Evolutionary conservation across 2,329 filamentous ascomycete species (phyloP), one percentile per base, ranked within the genome.

Genomic region (Myriosclerotinia curreyana): DNA sequence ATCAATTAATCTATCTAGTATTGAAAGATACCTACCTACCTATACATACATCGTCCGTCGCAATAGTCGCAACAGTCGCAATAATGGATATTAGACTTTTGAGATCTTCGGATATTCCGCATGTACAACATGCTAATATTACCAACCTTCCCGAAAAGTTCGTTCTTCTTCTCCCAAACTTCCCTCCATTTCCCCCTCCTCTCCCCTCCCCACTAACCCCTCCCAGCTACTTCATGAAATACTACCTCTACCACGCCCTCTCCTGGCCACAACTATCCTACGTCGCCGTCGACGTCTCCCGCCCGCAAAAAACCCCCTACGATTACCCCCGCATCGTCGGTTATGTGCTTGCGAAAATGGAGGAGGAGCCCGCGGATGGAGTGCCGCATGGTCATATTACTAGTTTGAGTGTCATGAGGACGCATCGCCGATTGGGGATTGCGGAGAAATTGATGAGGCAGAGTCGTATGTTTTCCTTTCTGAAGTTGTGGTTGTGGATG

Each of bases 271-370:
- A 98, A 79, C 86, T 99, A 69, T 94, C 89, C 78, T 98, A 93
- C 78, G 94, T 99, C 64, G 95, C 95, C 71, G 92, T 99, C 72
- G 94, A 98, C 77, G 88, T 93, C 65, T 90, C 89, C 25, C 86
- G 92, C 44, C 90, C 92, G 42, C 84, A 84, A 71, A 88, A 88
- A 75, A 86, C 88, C 0, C 87, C 88, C 54, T 90, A 94, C 77
- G 90, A 96, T 77, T 95, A 96, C 73, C 95, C 95, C 70, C 96
- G 97, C 79, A 96, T 99, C 66, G 95, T 99, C 31, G 95, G 95
- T 72, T 99, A 99, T 76, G 95, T 99, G n/a, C 87, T 99, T 34
- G 95, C 95, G 60, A 99, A 99, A 83, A 99, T 99, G 93, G 95
- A 99, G 78, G 95, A 99, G 81, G 95, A 98, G 77, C 94, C 95